Evolutionary conservation across 441 rosid genomes (phyloP).

Genomic region (Populus trichocarpa): DNA sequence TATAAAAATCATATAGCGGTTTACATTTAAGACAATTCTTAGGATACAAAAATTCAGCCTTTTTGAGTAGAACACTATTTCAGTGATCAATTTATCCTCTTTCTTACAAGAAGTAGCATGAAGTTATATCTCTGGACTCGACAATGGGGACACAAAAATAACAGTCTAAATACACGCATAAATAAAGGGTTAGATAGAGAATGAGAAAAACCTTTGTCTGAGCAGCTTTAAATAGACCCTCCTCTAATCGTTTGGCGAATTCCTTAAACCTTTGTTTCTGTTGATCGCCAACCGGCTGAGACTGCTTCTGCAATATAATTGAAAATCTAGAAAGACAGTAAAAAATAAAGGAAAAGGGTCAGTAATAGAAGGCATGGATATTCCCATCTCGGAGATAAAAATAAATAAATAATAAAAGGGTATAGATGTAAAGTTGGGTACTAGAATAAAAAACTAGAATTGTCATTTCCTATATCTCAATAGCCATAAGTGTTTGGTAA

Average conservation of each 20-base stretch:
- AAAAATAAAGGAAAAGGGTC: slow-evolving; percentile 7
- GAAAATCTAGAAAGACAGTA: slow-evolving; percentile 37
- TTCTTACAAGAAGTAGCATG: neutral
- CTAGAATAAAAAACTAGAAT: neutral
- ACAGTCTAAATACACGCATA: neutral
- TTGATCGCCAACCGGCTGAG: slow-evolving; percentile 45
- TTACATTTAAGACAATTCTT: neutral
- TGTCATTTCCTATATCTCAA: neutral
- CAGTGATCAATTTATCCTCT: neutral
- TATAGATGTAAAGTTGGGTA: neutral
- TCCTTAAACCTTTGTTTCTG: slow-evolving; percentile 57
- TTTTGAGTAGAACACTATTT: neutral
- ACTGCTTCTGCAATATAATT: slow-evolving; percentile 55
- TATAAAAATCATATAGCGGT: neutral
- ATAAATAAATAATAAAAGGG: neutral
- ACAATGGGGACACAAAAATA: neutral
- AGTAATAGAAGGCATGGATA: neutral
- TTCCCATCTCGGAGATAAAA: neutral
- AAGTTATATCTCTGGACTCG: neutral
- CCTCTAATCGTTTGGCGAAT: slow-evolving; percentile 87
- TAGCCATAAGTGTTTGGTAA: neutral
- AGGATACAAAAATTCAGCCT: neutral
- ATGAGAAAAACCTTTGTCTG: slow-evolving; percentile 50
- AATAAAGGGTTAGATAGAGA: neutral
- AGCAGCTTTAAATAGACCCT: slow-evolving; percentile 82